A percentile compares a stretch with the other conserved stretches of the same genome.
Conservation (phyloP, 164 flowering plant genomes). For the Akebia trifoliata region DNA sequence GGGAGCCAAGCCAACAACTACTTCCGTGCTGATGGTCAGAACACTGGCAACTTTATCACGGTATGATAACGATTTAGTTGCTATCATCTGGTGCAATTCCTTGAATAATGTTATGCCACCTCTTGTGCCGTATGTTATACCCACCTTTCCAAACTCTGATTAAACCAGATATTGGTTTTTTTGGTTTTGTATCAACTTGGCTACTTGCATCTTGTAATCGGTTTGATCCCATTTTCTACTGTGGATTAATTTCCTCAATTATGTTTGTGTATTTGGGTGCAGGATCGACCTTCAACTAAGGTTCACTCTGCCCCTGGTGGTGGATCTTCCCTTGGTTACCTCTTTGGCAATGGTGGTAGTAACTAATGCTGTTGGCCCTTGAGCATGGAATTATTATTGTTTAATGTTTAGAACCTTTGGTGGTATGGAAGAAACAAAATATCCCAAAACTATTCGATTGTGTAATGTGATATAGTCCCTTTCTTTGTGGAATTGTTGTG, state of each 20-base stretch:
- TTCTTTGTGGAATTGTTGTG: neutral
- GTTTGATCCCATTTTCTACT: too few species aligned
- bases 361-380: conserved; percentile 8
- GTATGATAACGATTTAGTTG: conserved; percentile 18
- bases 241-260: too few species aligned
- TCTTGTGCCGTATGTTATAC: too few species aligned
- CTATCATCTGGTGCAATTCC: too few species aligned
- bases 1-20: conserved; percentile 37
- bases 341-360: conserved; percentile 24
- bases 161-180: too few species aligned
- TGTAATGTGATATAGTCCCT: conserved; percentile 11
- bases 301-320: conserved; percentile 36
- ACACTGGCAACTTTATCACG: conserved; percentile 48
- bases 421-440: conserved; percentile 5
- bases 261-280: too few species aligned
- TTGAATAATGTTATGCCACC: too few species aligned
- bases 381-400: neutral
- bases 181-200: too few species aligned
- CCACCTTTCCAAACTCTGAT: too few species aligned
- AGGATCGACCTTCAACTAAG: conserved; percentile 36
- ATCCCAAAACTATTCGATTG: neutral
- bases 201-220: too few species aligned
- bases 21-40: conserved; percentile 43
- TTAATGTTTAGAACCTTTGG: conserved; percentile 3
- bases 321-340: conserved; percentile 31